Base-by-base conservation (phyloP, 179 eudicot genomes). In the Silene coronaria region DNA sequence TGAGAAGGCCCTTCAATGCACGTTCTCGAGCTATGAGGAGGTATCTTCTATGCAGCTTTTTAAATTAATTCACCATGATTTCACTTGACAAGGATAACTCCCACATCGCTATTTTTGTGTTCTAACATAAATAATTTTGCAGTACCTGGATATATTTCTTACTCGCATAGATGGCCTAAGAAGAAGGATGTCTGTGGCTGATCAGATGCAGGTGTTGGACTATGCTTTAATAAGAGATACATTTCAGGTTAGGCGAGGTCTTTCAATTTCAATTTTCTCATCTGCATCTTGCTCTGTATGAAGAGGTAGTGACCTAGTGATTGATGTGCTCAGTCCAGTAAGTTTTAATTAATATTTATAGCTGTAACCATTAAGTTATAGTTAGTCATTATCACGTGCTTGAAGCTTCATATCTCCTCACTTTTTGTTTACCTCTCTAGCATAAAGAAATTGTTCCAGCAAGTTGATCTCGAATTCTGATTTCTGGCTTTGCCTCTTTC, bases 101-200 rank as follows among this genome's bases (percentile, higher is more conserved):
- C 27, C 2, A 71, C 64, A 19, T 53, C 22, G n/a, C 28, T 6
- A 66, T 61, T 61, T 36, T 34, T 60, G 32, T 48, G 48, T 65
- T 57, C 76, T 74, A 53, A 78, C 57, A 14, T 27, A 28, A 34
- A 26, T 70, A 61, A 80, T 77, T 21, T 84, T 80, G 60, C 92
- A 94, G 98, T 95, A 95, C 85, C 80, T 89, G 79, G 92, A 95
- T 82, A 72, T 95, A 79, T 95, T 87, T 83, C 93, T 92, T 55
- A 90, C 97, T 26, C 90, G 97, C 79, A 81, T 92, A 67, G 99
- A 95, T 86, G 97, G 97, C 82, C 80, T 95, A 80, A 89, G 99
- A 82, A 83, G 99, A 80, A 92, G 89, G 80, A 85, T 92, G 61
- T 84, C 87, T 59, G 76, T 63, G 77, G 84, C 89, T 82, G 88